These are phyloP conservation scores for Nicotiana rustica DNA, from an alignment of 305 asterid species.

Conservation along the genomic window DNA sequence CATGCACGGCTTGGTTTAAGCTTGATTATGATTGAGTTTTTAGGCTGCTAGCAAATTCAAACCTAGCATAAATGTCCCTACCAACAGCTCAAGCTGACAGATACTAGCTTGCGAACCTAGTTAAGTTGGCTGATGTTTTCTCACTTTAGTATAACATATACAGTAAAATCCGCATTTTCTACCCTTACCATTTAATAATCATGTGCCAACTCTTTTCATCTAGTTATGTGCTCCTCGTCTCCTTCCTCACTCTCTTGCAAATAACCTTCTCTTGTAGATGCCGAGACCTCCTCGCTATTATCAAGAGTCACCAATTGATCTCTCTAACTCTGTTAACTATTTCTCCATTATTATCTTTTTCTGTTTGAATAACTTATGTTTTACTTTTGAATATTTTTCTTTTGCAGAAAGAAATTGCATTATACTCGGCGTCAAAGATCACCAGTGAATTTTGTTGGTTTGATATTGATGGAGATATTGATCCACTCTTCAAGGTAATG, in stretches of 20 bases:
- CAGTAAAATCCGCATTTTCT: background rate
- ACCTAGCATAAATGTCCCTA: constrained; percentile 20
- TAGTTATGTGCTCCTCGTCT: constrained; percentile 11
- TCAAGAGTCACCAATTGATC: constrained; percentile 29
- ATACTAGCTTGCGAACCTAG: constrained; percentile 18
- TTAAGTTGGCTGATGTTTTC: constrained; percentile 22
- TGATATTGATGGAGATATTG: constrained; percentile 98
- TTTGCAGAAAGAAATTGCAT: constrained; percentile 98
- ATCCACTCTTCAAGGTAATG: constrained; percentile 96
- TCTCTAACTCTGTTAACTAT: background rate
- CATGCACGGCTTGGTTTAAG: constrained; percentile 12
- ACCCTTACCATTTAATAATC: background rate
- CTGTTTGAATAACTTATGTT: constrained; percentile 16
- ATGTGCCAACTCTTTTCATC: constrained; percentile 26
- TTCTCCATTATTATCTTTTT: background rate
- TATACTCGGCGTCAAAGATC: constrained; percentile 94
- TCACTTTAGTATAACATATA: background rate
- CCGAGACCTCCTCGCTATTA: background rate
- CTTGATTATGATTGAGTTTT: constrained; percentile 25
- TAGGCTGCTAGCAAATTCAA: background rate
- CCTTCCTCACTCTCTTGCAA: constrained; percentile 21
- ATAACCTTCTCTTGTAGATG: background rate
- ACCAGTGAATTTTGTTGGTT: constrained; percentile 96
- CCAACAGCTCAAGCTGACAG: constrained; percentile 17
- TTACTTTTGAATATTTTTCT: constrained; percentile 38